phyloP scores from a whole-genome alignment of 306 rosid genomes.

The Cicer yamashitae region DNA sequence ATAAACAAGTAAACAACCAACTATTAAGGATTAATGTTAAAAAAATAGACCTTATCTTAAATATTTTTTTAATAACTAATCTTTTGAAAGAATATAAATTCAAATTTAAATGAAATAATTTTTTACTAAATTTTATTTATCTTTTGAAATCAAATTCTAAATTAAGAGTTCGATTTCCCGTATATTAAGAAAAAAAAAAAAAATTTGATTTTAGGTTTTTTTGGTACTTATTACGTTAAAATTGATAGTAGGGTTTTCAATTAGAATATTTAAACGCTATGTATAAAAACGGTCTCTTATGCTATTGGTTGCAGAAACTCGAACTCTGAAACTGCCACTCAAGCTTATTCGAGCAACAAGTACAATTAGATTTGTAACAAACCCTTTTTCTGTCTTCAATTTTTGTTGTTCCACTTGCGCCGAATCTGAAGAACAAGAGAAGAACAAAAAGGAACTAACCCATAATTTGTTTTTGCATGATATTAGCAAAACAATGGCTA shows the following conservation, averaged over 20 bases:
- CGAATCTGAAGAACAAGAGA: not conserved
- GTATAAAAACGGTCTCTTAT: constrained; percentile 31
- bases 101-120: too few relatives aligned
- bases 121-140: too few relatives aligned
- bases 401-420: constrained; percentile 10
- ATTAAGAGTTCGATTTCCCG: too few relatives aligned
- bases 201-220: too few relatives aligned
- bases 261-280: constrained; percentile 13
- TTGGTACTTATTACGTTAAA: not conserved
- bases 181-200: too few relatives aligned
- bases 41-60: too few relatives aligned
- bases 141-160: too few relatives aligned
- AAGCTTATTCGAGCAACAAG: not conserved
- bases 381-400: constrained; percentile 1
- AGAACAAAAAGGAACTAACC: constrained; percentile 32
- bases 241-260: constrained; percentile 49
- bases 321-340: constrained; percentile 41
- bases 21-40: too few relatives aligned
- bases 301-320: constrained; percentile 15
- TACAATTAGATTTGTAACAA: not conserved
- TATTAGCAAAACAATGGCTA: constrained; percentile 58
- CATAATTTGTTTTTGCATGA: constrained; percentile 50
- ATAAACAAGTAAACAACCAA: too few relatives aligned
- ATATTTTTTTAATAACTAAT: too few relatives aligned
- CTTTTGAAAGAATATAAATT: too few relatives aligned